A percentile compares a stretch with the other conserved stretches of the same genome.
phyloP scores from a whole-genome alignment of 1,139 yeast species.

The Oligophagozyma castellii region DNA sequence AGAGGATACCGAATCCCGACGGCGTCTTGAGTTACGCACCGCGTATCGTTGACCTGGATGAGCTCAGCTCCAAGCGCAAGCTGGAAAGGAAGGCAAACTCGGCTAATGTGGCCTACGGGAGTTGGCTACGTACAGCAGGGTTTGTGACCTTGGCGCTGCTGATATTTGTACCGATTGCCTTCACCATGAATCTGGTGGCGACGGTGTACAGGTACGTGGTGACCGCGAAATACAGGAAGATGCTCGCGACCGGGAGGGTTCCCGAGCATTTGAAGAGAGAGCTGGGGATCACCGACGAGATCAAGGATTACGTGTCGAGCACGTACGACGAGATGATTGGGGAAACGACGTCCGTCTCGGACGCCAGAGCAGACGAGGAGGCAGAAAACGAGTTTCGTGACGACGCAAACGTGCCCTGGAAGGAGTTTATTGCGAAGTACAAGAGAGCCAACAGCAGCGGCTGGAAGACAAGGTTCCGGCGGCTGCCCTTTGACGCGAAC shows the following conservation, averaged over 20 bases:
- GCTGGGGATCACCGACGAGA: slow-evolving; percentile 12
- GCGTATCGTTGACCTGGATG: slow-evolving; percentile 39
- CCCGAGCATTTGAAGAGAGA: slow-evolving; percentile 10
- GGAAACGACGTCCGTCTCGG: slow-evolving; percentile 4
- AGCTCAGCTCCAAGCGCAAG: slow-evolving; percentile 18
- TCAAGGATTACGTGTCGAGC: slow-evolving; percentile 14
- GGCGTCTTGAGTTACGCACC: slow-evolving; percentile 25
- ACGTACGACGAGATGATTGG: slow-evolving; percentile 12
- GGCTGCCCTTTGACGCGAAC: slow-evolving; percentile 31
- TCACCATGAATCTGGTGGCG: slow-evolving; percentile 17
- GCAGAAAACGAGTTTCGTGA: slow-evolving; percentile 5
- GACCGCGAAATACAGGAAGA: slow-evolving; percentile 15
- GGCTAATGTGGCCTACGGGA: slow-evolving; percentile 1
- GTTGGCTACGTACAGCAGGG: slow-evolving; percentile 5
- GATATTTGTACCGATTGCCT: slow-evolving; percentile 15
- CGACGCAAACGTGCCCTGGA: slow-evolving; percentile 10
- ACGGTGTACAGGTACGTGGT: slow-evolving; percentile 21
- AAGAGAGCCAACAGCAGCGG: slow-evolving; percentile 6
- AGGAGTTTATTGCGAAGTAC: slow-evolving; percentile 16
- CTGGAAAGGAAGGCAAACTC: slow-evolving; percentile 4
- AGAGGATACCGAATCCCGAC: slow-evolving; percentile 16
- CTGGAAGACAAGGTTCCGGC: slow-evolving; percentile 9
- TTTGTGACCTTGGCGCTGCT: slow-evolving; percentile 8
- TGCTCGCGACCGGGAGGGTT: slow-evolving; percentile 13
- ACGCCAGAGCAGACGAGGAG: slow-evolving; percentile 7